Evolutionary conservation across 1,284 basidiomycete species (phyloP).

Genomic region (Marasmius oreades): DNA sequence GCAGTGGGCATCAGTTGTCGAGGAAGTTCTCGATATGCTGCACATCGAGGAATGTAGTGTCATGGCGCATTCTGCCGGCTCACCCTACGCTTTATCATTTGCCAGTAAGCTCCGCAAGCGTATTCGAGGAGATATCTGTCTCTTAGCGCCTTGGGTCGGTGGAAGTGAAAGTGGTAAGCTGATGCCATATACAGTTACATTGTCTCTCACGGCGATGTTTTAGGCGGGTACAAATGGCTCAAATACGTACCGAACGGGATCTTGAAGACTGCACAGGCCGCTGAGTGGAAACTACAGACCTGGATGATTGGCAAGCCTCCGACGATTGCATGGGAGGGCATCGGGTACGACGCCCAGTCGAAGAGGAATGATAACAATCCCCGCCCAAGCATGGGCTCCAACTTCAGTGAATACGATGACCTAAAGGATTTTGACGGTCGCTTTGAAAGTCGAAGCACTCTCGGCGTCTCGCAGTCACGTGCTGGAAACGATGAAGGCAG

Average conservation of each 20-base stretch:
- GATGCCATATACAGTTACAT: neutral
- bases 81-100: constrained; percentile 90
- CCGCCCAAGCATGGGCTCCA: constrained; percentile 58
- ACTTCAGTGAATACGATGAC: constrained; percentile 83
- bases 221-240: constrained; percentile 90
- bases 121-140: constrained; percentile 80
- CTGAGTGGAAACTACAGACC: constrained; percentile 94
- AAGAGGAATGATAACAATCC: constrained; percentile 25
- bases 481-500: constrained; percentile 32
- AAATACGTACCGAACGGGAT: constrained; percentile 94
- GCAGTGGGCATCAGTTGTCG: constrained; percentile 89
- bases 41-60: constrained; percentile 80
- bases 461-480: constrained; percentile 43
- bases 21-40: constrained; percentile 83
- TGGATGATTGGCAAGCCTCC: constrained; percentile 97
- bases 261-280: constrained; percentile 92
- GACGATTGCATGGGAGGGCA: constrained; percentile 72
- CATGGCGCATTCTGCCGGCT: constrained; percentile 96
- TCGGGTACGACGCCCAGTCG: constrained; percentile 58
- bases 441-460: constrained; percentile 74
- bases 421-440: constrained; percentile 78
- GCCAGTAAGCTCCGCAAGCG: constrained; percentile 73
- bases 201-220: constrained; percentile 16
- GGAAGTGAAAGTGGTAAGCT: constrained; percentile 79
- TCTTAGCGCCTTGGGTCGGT: constrained; percentile 97